Percentiles rank a stretch among this genome's conserved stretches.
These are phyloP conservation scores for Psilocybe azurescens DNA, from an alignment of 768 basidiomycete species.

Conservation along the genomic window DNA sequence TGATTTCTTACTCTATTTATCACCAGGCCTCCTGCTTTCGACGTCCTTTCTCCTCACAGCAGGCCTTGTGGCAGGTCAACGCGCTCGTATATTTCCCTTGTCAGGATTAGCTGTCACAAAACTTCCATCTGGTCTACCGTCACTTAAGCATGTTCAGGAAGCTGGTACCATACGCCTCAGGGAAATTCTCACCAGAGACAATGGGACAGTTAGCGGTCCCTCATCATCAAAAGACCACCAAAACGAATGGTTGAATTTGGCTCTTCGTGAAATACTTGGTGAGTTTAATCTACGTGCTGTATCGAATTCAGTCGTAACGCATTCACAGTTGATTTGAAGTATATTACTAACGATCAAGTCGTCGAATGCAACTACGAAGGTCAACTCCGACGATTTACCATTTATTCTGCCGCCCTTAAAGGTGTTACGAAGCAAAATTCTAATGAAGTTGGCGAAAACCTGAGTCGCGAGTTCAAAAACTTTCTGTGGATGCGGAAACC, in stretches of 20 bases:
- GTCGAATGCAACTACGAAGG: conserved; percentile 73
- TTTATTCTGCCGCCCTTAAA: conserved; percentile 49
- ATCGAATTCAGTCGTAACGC: conserved; percentile 19
- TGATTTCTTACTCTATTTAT: conserved; percentile 10
- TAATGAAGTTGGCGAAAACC: conserved; percentile 28
- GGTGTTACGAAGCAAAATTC: conserved; percentile 17
- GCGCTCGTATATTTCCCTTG: conserved; percentile 55
- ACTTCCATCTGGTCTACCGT: conserved; percentile 50
- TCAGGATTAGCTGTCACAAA: conserved; percentile 41
- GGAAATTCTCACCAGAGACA: conserved; percentile 42
- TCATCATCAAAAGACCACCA: conserved; percentile 34
- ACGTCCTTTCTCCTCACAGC: conserved; percentile 67
- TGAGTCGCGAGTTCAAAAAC: conserved; percentile 47
- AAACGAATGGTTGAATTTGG: conserved; percentile 70
- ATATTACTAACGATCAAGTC: conserved; percentile 63
- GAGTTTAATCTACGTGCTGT: conserved; percentile 21
- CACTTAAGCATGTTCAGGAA: conserved; percentile 52
- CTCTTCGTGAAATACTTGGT: conserved; percentile 75
- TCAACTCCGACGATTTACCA: conserved; percentile 55
- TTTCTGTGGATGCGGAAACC: conserved; percentile 47
- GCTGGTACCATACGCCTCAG: conserved; percentile 58
- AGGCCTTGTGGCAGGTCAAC: conserved; percentile 52
- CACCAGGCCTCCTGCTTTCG: conserved; percentile 60
- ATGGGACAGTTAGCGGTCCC: conserved; percentile 11
- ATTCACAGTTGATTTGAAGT: conserved; percentile 72